Percentiles rank a stretch among this genome's conserved stretches.
Evolutionary conservation across 352 stramenopile genomes (phyloP).

Genomic region (Phytophthora ramorum): DNA sequence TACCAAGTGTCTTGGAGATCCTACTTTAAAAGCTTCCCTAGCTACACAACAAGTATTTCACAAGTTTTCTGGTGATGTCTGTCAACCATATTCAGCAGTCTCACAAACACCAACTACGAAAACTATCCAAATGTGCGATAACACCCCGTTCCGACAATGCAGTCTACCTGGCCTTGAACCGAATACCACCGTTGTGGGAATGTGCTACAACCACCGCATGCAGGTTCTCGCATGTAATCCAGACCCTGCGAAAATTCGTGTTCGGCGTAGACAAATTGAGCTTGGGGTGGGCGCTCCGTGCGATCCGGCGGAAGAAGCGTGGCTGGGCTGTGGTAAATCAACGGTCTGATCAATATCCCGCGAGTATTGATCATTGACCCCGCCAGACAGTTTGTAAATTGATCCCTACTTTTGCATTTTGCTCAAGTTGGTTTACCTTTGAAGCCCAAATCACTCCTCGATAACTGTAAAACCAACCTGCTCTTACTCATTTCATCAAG

Average conservation of each 20-base stretch:
- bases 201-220: slow-evolving; percentile 46
- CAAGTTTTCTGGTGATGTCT: slow-evolving; percentile 12
- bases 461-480: too few relatives aligned
- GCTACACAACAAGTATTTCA: slow-evolving; percentile 19
- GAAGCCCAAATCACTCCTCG: too few relatives aligned
- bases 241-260: slow-evolving; percentile 31
- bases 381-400: too few relatives aligned
- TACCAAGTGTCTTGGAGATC: slow-evolving; percentile 22
- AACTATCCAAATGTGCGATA: slow-evolving; percentile 36
- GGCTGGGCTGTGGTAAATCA: slow-evolving; percentile 28
- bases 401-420: too few relatives aligned
- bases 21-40: neutral
- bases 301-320: slow-evolving; percentile 27
- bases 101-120: slow-evolving; percentile 27
- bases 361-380: too few relatives aligned
- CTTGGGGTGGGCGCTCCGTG: slow-evolving; percentile 18
- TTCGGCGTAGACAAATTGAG: slow-evolving; percentile 35
- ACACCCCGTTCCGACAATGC: slow-evolving; percentile 33
- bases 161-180: slow-evolving; percentile 9
- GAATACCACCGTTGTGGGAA: slow-evolving; percentile 14
- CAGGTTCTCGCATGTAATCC: slow-evolving; percentile 42
- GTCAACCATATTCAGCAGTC: slow-evolving; percentile 10
- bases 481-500: too few relatives aligned
- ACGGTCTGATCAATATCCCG: neutral
- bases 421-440: too few relatives aligned